phyloP scores from a whole-genome alignment of 2,329 filamentous ascomycete species.

The Alternaria brassicae region DNA sequence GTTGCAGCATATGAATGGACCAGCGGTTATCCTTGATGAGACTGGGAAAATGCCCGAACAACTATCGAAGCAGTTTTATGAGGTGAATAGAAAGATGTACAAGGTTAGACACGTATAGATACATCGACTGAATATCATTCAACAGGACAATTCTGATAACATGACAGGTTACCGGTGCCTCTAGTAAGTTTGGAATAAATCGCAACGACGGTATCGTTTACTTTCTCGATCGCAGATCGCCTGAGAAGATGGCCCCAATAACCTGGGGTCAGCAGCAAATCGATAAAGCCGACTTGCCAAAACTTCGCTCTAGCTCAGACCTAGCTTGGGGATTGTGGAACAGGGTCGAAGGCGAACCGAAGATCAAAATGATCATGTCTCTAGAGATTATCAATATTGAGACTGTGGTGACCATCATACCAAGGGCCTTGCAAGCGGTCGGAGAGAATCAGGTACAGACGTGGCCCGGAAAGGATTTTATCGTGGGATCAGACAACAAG shows the following conservation, averaged over 20 bases:
- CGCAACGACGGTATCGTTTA: constrained; percentile 11
- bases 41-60: not conserved
- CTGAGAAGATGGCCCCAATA: not conserved
- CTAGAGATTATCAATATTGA: not conserved
- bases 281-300: not conserved
- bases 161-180: constrained; percentile 11
- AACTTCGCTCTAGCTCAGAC: not conserved
- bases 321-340: not conserved
- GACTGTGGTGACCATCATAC: not conserved
- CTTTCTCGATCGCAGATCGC: constrained; percentile 6
- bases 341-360: not conserved
- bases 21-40: not conserved
- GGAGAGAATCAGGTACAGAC: not conserved
- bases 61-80: constrained; percentile 11
- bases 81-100: constrained; percentile 2
- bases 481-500: not conserved
- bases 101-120: not conserved
- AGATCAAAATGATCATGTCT: constrained; percentile 1
- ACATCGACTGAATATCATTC: not conserved
- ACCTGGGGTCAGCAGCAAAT: not conserved
- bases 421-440: not conserved
- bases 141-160: not conserved
- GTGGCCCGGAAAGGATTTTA: constrained; percentile 9
- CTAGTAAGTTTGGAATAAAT: constrained; percentile 14
- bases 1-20: constrained; percentile 2